phyloP scores from a whole-genome alignment of 2,329 filamentous ascomycete species.

The Fusarium ambrosium region DNA sequence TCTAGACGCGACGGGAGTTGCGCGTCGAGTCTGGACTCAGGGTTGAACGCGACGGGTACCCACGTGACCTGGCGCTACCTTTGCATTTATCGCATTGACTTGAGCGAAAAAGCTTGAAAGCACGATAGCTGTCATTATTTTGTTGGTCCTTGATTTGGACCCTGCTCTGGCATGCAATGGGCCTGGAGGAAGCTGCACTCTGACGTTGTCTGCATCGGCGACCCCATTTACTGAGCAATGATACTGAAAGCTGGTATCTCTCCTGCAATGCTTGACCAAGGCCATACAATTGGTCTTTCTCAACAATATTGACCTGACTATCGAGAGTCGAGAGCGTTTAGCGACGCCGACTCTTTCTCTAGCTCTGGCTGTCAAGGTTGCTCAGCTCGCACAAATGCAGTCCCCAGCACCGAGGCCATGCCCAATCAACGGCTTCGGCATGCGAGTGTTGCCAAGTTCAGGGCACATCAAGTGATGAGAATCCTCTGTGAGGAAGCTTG shows the following conservation, averaged over 20 bases:
- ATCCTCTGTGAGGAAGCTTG: slow-evolving; percentile 17
- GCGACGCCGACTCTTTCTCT: neutral
- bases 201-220: neutral
- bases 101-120: neutral
- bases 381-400: neutral
- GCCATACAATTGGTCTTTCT: neutral
- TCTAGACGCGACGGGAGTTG: slow-evolving; percentile 11
- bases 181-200: neutral
- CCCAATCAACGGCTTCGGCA: neutral
- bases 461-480: slow-evolving; percentile 27
- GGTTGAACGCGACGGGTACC: slow-evolving; percentile 25
- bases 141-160: neutral
- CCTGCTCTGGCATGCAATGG: neutral
- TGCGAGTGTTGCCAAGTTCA: slow-evolving; percentile 4
- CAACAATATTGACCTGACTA: neutral
- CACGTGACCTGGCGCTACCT: slow-evolving; percentile 32
- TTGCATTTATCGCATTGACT: neutral
- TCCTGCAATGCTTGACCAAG: neutral
- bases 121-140: neutral
- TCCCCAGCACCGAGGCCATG: neutral
- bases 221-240: neutral
- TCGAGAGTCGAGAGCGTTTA: neutral
- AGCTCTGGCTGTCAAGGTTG: slow-evolving; percentile 1
- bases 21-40: slow-evolving; percentile 8
- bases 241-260: neutral